A percentile compares a stretch with the other conserved stretches of the same genome.
Evolutionary conservation across 768 basidiomycete species (phyloP).

Genomic region (Hericium erinaceus): DNA sequence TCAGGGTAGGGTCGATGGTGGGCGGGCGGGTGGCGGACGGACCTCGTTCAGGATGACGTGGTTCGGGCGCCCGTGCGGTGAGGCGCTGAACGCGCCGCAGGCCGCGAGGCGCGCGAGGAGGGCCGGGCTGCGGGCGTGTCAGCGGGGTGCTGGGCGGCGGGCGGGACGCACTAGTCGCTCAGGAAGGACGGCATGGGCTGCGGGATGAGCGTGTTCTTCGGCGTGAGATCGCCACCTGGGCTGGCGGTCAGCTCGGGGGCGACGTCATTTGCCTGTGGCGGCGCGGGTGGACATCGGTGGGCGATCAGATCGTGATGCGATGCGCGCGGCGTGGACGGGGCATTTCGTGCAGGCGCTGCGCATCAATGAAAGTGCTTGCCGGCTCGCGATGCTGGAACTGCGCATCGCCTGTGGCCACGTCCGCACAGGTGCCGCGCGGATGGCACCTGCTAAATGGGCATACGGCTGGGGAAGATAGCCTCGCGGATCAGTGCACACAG

Average conservation of each 20-base stretch:
- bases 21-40: constrained; percentile 10
- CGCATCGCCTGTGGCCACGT: too few species aligned
- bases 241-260: neutral
- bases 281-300: too few species aligned
- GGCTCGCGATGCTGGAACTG: too few species aligned
- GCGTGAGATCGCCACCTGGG: constrained; percentile 65
- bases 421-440: too few species aligned
- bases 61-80: constrained; percentile 67
- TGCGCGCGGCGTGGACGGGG: too few species aligned
- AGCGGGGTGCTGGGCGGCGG: neutral
- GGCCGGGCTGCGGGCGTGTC: constrained; percentile 49
- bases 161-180: constrained; percentile 44
- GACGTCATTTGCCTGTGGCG: too few species aligned
- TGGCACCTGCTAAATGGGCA: too few species aligned
- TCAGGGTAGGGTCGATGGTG: neutral
- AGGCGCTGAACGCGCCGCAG: constrained; percentile 53
- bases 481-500: too few species aligned
- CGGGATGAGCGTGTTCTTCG: constrained; percentile 58
- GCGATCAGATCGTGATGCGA: too few species aligned
- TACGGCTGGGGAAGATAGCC: too few species aligned
- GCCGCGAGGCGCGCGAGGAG: constrained; percentile 59
- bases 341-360: too few species aligned
- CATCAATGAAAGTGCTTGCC: too few species aligned
- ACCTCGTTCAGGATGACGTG: constrained; percentile 89
- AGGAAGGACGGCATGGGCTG: constrained; percentile 68